A percentile compares a stretch with the other conserved stretches of the same genome.
Conservation (phyloP, 805 yeast genomes). For the Alloascoidea africana region DNA sequence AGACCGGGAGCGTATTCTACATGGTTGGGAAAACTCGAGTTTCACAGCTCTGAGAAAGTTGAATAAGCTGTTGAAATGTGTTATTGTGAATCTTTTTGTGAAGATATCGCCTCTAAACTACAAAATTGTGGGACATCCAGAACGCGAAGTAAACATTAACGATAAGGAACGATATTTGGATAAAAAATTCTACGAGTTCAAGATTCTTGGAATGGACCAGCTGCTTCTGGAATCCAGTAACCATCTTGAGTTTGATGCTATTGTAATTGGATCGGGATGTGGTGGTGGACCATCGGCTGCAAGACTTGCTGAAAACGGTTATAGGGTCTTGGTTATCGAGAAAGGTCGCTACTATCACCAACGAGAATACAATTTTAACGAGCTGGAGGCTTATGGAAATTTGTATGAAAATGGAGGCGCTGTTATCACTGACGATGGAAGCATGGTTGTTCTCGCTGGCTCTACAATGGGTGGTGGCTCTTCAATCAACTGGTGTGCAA, state of each 20-base stretch:
- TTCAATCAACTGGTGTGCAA: constrained; percentile 43
- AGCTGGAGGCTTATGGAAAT: constrained; percentile 19
- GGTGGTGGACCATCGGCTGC: constrained; percentile 40
- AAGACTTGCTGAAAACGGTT: constrained; percentile 27
- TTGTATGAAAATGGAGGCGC: constrained; percentile 27
- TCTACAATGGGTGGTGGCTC: constrained; percentile 43
- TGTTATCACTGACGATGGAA: constrained; percentile 20
- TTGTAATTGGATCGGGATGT: constrained; percentile 36
- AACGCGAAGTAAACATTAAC: constrained; percentile 15
- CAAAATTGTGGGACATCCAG: constrained; percentile 25
- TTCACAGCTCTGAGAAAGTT: constrained; percentile 21
- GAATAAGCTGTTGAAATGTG: constrained; percentile 16
- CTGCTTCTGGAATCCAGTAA: no score
- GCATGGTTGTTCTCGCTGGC: constrained; percentile 29
- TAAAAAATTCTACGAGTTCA: constrained; percentile 17
- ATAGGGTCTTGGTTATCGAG: constrained; percentile 29
- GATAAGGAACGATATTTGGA: constrained; percentile 16
- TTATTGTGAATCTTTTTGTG: constrained; percentile 16
- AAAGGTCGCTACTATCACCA: constrained; percentile 29
- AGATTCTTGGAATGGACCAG: constrained; percentile 16
- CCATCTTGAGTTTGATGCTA: constrained; percentile 27
- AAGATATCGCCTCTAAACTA: constrained; percentile 19
- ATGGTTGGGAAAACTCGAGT: constrained; percentile 26
- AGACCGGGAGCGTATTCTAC: constrained; percentile 20
- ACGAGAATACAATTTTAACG: constrained; percentile 22